phyloP scores from a whole-genome alignment of 164 flowering plant genomes.

The Macadamia integrifolia region DNA sequence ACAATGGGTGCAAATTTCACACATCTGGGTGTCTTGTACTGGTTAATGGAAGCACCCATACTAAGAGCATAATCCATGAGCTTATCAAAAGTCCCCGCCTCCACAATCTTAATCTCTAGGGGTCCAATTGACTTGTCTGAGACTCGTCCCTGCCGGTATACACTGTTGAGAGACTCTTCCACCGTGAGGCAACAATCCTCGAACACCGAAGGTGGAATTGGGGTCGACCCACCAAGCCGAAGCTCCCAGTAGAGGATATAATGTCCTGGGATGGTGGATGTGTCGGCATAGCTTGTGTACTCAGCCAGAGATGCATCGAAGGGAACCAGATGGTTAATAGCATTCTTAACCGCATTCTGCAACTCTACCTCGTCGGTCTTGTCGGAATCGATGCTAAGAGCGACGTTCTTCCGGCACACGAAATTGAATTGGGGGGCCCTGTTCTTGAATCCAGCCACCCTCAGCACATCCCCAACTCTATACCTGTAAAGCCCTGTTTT shows the following conservation, averaged over 20 bases:
- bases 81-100: slow-evolving; percentile 82
- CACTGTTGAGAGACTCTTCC: slow-evolving; percentile 85
- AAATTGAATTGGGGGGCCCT: slow-evolving; percentile 94
- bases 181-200: slow-evolving; percentile 85
- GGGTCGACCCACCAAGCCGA: slow-evolving; percentile 41
- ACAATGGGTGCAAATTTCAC: slow-evolving; percentile 83
- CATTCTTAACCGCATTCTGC: slow-evolving; percentile 76
- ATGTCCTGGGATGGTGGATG: slow-evolving; percentile 72
- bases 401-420: slow-evolving; percentile 87
- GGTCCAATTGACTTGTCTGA: slow-evolving; percentile 88
- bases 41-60: slow-evolving; percentile 86
- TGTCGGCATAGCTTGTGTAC: slow-evolving; percentile 91
- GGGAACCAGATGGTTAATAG: slow-evolving; percentile 58
- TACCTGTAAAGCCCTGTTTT: slow-evolving; percentile 75
- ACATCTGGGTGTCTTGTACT: slow-evolving; percentile 93
- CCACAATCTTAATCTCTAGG: slow-evolving; percentile 83
- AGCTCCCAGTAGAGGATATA: slow-evolving; percentile 96
- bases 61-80: slow-evolving; percentile 97
- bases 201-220: slow-evolving; percentile 69
- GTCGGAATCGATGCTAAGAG: slow-evolving; percentile 83
- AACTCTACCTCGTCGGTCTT: slow-evolving; percentile 97
- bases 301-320: slow-evolving; percentile 66
- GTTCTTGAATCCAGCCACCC: slow-evolving; percentile 96
- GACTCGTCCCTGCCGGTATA: slow-evolving; percentile 79
- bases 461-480: slow-evolving; percentile 85